Percentiles rank a stretch among this genome's conserved stretches.
Evolutionary conservation across 2,329 filamentous ascomycete species (phyloP).

Genomic region (Bertia moriformis): DNA sequence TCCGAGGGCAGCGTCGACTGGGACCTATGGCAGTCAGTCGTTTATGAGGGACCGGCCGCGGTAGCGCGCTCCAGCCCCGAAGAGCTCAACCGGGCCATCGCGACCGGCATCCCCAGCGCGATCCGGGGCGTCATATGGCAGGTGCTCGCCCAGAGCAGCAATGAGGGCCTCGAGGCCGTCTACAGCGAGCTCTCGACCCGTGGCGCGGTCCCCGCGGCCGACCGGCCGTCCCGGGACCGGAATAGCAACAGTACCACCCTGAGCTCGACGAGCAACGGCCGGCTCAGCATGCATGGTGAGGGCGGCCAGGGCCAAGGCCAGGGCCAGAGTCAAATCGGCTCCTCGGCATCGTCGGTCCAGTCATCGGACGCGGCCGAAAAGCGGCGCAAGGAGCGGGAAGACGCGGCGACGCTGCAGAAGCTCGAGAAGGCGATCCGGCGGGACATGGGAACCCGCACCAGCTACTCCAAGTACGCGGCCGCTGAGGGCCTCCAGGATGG

Average conservation of each 20-base stretch:
- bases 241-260: constrained; percentile 36
- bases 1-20: constrained; percentile 76
- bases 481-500: constrained; percentile 84
- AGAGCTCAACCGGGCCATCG: constrained; percentile 80
- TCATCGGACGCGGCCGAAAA: constrained; percentile 49
- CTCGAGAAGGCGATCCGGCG: constrained; percentile 84
- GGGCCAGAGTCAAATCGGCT: constrained; percentile 41
- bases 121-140: constrained; percentile 99
- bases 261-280: constrained; percentile 36
- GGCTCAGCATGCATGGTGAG: constrained; percentile 43
- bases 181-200: constrained; percentile 69
- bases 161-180: constrained; percentile 72
- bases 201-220: constrained; percentile 72
- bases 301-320: constrained; percentile 40
- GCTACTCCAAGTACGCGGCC: constrained; percentile 89
- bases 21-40: constrained; percentile 94
- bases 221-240: no score
- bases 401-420: constrained; percentile 58
- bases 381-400: constrained; percentile 68
- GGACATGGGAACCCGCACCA: constrained; percentile 82
- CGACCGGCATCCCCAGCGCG: constrained; percentile 81
- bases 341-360: constrained; percentile 49
- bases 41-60: constrained; percentile 82
- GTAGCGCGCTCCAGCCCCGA: constrained; percentile 77
- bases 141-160: constrained; percentile 88